Percentiles rank a stretch among this genome's conserved stretches.
Evolutionary conservation across 106 monocot species (phyloP).

Genomic region (Triglochin maritima): DNA sequence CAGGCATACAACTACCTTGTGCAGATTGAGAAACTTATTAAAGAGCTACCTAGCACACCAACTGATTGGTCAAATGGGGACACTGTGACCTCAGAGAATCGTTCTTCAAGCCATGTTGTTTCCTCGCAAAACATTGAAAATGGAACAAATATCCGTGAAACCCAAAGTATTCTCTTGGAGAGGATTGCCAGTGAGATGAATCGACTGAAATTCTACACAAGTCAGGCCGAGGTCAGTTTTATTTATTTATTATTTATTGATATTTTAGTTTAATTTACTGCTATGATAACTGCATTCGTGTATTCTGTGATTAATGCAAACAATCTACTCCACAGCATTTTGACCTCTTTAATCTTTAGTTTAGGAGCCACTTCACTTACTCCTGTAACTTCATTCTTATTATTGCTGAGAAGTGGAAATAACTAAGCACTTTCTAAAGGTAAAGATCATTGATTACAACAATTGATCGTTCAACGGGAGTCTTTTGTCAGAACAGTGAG

Average conservation of each 20-base stretch:
- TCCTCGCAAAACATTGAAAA: slow-evolving; percentile 33
- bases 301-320: no score
- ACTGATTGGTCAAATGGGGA: slow-evolving; percentile 34
- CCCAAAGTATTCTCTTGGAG: slow-evolving; percentile 89
- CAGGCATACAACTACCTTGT: background rate
- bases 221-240: slow-evolving; percentile 57
- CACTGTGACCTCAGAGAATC: slow-evolving; percentile 18
- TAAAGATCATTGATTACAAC: no score
- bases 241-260: background rate
- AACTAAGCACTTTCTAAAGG: no score
- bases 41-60: slow-evolving; percentile 54
- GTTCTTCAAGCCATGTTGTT: slow-evolving; percentile 16
- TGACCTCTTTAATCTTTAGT: background rate
- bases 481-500: no score
- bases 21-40: slow-evolving; percentile 91
- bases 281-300: no score
- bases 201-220: slow-evolving; percentile 73
- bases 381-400: no score
- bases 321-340: background rate
- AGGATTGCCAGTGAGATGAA: slow-evolving; percentile 99
- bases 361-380: background rate
- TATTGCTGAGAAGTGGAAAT: no score
- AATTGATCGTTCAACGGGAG: no score
- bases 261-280: background rate
- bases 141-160: slow-evolving; percentile 45